Conservation (phyloP, 192 early-diverging fungal species). For the Entophlyctis helioformis region DNA sequence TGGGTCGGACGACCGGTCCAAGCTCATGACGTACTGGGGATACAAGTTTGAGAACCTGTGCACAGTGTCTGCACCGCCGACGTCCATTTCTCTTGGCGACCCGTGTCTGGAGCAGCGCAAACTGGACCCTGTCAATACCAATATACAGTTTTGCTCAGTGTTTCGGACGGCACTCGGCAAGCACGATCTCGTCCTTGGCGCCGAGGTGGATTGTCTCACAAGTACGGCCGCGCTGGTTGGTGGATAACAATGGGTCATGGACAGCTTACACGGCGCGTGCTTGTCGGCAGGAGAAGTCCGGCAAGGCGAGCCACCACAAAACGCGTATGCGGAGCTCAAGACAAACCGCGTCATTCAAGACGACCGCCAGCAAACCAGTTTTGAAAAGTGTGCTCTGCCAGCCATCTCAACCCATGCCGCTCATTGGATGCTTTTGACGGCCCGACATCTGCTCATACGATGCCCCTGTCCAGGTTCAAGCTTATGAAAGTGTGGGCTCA, state of each 20-base stretch:
- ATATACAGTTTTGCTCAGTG: conserved; percentile 82
- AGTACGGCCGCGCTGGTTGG: not conserved
- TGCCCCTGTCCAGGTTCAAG: conserved; percentile 44
- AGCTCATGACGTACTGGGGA: conserved; percentile 72
- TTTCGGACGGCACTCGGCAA: conserved; percentile 62
- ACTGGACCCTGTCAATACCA: conserved; percentile 52
- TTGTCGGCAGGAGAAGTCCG: too few species aligned
- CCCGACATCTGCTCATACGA: too few species aligned
- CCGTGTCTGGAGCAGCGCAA: conserved; percentile 28
- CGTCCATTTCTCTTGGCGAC: too few species aligned
- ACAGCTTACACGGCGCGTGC: too few species aligned
- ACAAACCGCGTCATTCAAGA: conserved; percentile 55
- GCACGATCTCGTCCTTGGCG: conserved; percentile 67
- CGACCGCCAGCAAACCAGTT: conserved; percentile 29
- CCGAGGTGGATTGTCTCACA: conserved; percentile 79
- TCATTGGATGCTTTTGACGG: not conserved
- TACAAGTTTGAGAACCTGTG: conserved; percentile 81
- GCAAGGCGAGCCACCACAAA: too few species aligned
- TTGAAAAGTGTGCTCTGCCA: conserved; percentile 40
- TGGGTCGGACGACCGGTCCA: conserved; percentile 36
- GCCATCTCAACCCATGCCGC: not conserved
- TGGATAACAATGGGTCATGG: too few species aligned
- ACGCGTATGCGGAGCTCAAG: conserved; percentile 79
- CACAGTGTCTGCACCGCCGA: conserved; percentile 51
- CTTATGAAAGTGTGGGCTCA: conserved; percentile 88